Evolutionary conservation across 2,329 filamentous ascomycete genomes (phyloP).

Genomic region (Pseudogymnoascus sp.): DNA sequence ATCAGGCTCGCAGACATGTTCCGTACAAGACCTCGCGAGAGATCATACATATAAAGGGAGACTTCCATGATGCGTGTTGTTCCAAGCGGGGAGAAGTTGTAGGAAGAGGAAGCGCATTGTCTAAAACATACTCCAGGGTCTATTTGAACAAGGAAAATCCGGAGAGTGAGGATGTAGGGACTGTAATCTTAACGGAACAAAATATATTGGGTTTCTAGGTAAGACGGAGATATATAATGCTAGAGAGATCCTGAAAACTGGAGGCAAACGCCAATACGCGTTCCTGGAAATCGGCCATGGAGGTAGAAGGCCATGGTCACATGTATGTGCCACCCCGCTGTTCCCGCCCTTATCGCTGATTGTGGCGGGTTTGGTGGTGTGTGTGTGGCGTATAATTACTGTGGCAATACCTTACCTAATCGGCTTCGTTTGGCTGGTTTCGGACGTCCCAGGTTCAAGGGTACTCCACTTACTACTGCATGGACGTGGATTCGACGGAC

Average conservation of each 20-base stretch:
- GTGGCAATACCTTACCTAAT: conserved; percentile 5
- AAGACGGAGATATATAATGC: background rate
- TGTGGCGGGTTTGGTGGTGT: conserved; percentile 1
- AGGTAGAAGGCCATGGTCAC: background rate
- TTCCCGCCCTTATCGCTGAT: background rate
- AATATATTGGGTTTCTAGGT: conserved; percentile 2
- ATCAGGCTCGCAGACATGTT: conserved; percentile 46
- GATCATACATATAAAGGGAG: conserved; percentile 70
- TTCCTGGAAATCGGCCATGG: conserved; percentile 1
- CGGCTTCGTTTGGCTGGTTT: background rate
- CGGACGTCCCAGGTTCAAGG: background rate
- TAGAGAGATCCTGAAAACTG: background rate
- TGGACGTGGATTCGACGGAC: background rate
- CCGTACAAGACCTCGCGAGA: conserved; percentile 53
- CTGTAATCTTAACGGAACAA: background rate
- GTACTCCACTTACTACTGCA: conserved; percentile 1
- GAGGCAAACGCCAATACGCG: conserved; percentile 5
- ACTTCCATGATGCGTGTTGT: conserved; percentile 54
- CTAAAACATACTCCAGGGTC: background rate
- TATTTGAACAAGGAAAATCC: background rate
- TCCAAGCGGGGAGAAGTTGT: background rate
- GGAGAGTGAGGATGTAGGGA: conserved; percentile 4
- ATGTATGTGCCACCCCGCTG: background rate
- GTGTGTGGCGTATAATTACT: background rate
- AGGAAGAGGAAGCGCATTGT: background rate